A percentile compares a stretch with the other conserved stretches of the same genome.
These are phyloP conservation scores for Beauveria varroae DNA, from an alignment of 2,329 filamentous ascomycete species.

Conservation along the genomic window DNA sequence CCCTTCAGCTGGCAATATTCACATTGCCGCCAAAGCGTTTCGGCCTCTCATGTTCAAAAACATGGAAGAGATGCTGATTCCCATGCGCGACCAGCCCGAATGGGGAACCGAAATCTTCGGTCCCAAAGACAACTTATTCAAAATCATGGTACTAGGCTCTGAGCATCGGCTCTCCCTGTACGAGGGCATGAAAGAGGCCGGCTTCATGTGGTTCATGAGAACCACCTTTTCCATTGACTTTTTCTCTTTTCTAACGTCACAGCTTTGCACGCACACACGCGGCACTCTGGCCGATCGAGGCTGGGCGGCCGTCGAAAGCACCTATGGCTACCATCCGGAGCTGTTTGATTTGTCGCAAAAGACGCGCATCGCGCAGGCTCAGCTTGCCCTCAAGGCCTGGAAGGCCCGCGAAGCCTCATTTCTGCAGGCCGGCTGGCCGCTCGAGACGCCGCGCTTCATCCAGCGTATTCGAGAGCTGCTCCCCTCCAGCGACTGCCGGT, in stretches of 20 bases:
- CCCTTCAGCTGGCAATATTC: slow-evolving; percentile 42
- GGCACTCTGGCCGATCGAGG: slow-evolving; percentile 46
- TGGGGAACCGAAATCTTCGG: slow-evolving; percentile 42
- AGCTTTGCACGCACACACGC: slow-evolving; percentile 41
- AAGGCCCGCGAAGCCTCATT: slow-evolving; percentile 38
- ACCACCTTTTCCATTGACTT: slow-evolving; percentile 49
- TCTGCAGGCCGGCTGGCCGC: slow-evolving; percentile 26
- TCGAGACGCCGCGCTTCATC: slow-evolving; percentile 39
- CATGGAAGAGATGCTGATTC: slow-evolving; percentile 39
- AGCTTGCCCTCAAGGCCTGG: slow-evolving; percentile 46
- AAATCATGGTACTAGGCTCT: slow-evolving; percentile 40
- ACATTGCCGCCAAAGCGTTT: slow-evolving; percentile 41
- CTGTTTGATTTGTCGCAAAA: slow-evolving; percentile 42
- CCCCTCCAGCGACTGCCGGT: slow-evolving; percentile 19
- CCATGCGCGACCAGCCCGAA: slow-evolving; percentile 39
- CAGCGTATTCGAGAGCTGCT: slow-evolving; percentile 35
- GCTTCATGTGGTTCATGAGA: slow-evolving; percentile 49
- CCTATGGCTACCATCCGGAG: slow-evolving; percentile 43
- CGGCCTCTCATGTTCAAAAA: slow-evolving; percentile 42
- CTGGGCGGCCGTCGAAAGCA: slow-evolving; percentile 40
- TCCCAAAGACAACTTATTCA: slow-evolving; percentile 47
- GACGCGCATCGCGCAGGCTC: slow-evolving; percentile 35
- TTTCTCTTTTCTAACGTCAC: slow-evolving; percentile 47
- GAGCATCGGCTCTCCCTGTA: slow-evolving; percentile 41
- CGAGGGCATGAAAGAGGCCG: slow-evolving; percentile 32